Base-by-base conservation (phyloP, 2,329 filamentous ascomycete genomes). In the Fusarium liriodendri region DNA sequence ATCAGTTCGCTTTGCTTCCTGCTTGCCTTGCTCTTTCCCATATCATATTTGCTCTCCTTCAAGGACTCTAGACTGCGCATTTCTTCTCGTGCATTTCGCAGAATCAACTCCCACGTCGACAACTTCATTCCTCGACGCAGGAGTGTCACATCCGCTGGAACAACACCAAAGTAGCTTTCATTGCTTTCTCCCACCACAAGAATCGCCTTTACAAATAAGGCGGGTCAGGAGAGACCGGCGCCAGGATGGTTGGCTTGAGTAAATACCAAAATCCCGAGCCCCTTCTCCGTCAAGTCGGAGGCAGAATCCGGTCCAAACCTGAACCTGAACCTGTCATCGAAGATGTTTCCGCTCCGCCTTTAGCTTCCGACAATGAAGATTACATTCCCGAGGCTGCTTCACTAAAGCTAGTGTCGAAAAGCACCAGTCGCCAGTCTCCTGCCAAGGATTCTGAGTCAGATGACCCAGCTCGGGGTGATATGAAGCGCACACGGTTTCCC, bases 401-500 rank as follows among this genome's bases (percentile, higher is more conserved):
- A 14, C 27, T 70, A 2, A 55, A 25, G 32, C 37, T 67, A 27
- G 66, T 45, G 27, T 29, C 27, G 42, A 45, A 32, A 25, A 45
- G 27, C 18, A 45, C 54, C 25, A 60, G 57, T 27, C 18, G 29
- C 10, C 62, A 57, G 32, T 45, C 69, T 18, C 50, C 57, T 35
- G 18, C 37, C 8, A 72, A 76, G 29, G 75, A 77, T 58, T 82
- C 80, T 3, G 78, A 75, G 25, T 77, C 81, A 35, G 77, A 81
- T 25, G 65, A 64, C 29, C 71, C 65, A 35, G 66, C 67, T n/a
- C 71, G 74, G 6, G 81, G 75, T 18, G 70, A 79, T 61, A 85
- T 86, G 29, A 78, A 72, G 40, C 72, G 70, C 10, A 84, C 82
- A n/a, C 66, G 35, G 14, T 86, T 85, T 50, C 27, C 50, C 22